Evolutionary conservation across 202 grass and related monocot genomes (phyloP).

Genomic region (Hordeum pubiflorum): DNA sequence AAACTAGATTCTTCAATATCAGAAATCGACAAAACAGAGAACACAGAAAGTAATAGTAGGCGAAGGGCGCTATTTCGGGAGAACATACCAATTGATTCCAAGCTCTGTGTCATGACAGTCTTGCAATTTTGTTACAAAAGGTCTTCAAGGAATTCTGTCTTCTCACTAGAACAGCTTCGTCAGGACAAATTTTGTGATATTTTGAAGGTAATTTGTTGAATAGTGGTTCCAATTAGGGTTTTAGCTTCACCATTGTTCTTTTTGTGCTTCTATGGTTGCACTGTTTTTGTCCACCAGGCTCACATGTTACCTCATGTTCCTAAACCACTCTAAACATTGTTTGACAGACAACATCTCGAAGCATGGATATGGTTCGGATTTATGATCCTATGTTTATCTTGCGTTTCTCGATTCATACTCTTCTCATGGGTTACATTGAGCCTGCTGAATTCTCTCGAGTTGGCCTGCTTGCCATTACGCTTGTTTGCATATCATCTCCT

Average conservation of each 20-base stretch:
- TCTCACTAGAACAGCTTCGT: slow-evolving; percentile 65
- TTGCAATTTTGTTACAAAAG: slow-evolving; percentile 69
- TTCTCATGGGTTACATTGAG: slow-evolving; percentile 73
- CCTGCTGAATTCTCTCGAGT: slow-evolving; percentile 70
- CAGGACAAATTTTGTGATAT: slow-evolving; percentile 41
- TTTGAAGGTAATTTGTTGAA: slow-evolving; percentile 51
- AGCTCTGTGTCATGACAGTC: slow-evolving; percentile 58
- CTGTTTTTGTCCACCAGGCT: not conserved
- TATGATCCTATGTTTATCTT: slow-evolving; percentile 82
- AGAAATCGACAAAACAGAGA: slow-evolving; percentile 27
- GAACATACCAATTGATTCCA: slow-evolving; percentile 86
- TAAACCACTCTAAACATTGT: slow-evolving; percentile 21
- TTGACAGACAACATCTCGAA: slow-evolving; percentile 38
- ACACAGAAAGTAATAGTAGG: slow-evolving; percentile 44
- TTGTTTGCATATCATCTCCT: slow-evolving; percentile 73
- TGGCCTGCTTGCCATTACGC: slow-evolving; percentile 76
- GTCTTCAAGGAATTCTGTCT: slow-evolving; percentile 40
- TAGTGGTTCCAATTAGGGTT: slow-evolving; percentile 6
- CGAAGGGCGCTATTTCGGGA: slow-evolving; percentile 68
- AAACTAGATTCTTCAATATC: slow-evolving; percentile 44
- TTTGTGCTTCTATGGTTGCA: not conserved
- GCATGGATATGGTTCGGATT: slow-evolving; percentile 17
- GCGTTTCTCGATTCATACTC: slow-evolving; percentile 68
- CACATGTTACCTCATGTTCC: not conserved
- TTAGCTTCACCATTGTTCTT: not conserved